phyloP scores from a whole-genome alignment of 257 asterid species.

The Solanum clarkiae region DNA sequence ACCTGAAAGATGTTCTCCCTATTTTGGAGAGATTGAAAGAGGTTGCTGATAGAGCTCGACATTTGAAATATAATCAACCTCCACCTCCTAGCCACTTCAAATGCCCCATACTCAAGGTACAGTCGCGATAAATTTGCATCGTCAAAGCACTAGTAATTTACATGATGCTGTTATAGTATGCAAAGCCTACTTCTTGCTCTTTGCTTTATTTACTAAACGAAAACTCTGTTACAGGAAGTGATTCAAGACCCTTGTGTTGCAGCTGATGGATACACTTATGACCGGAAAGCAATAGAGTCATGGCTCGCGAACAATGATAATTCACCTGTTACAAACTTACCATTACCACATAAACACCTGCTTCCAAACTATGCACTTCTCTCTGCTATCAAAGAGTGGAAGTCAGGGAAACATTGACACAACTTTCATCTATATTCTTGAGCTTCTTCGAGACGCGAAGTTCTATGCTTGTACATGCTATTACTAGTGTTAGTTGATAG shows the following conservation, averaged over 20 bases:
- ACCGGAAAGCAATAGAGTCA: constrained; percentile 50
- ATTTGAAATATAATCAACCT: constrained; percentile 3
- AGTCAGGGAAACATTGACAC: constrained; percentile 19
- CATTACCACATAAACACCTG: constrained; percentile 45
- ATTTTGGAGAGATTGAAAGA: constrained; percentile 21
- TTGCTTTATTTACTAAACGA: background rate
- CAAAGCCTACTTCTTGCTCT: background rate
- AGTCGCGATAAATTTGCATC: background rate
- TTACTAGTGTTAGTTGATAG: background rate
- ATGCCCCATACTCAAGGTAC: constrained; percentile 80
- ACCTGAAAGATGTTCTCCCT: no score
- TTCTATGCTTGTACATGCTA: background rate
- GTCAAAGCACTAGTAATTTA: background rate
- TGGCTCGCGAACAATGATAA: constrained; percentile 48
- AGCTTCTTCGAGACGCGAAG: background rate
- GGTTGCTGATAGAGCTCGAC: constrained; percentile 29
- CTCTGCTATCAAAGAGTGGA: constrained; percentile 75
- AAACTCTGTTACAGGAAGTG: constrained; percentile 38
- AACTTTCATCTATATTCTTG: background rate
- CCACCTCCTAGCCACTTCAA: constrained; percentile 50
- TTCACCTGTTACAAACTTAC: constrained; percentile 56
- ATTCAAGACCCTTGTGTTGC: constrained; percentile 88
- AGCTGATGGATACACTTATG: constrained; percentile 85
- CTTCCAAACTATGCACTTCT: constrained; percentile 64
- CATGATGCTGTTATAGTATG: background rate